phyloP scores from a whole-genome alignment of 2,329 filamentous ascomycete genomes.

The Dothidotthia symphoricarpi region DNA sequence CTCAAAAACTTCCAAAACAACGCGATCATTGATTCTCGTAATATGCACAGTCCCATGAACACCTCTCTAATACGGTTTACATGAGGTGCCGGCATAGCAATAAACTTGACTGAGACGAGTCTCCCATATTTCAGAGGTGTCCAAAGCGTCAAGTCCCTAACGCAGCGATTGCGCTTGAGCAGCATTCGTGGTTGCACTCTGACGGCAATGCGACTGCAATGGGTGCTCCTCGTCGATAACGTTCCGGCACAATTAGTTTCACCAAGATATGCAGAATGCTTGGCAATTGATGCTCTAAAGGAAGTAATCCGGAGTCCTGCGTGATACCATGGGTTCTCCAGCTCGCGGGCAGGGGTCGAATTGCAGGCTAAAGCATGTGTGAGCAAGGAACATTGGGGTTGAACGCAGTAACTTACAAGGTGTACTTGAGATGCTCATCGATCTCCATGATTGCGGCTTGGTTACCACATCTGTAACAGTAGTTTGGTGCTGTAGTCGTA shows the following conservation, averaged over 20 bases:
- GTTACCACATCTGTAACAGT: slow-evolving; percentile 98
- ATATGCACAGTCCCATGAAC: not conserved
- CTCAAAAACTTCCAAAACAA: not conserved
- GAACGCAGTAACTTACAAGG: slow-evolving; percentile 72
- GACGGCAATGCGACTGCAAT: not conserved
- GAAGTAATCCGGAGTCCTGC: slow-evolving; percentile 97
- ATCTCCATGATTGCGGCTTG: slow-evolving; percentile 99
- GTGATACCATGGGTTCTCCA: slow-evolving; percentile 96
- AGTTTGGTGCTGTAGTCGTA: slow-evolving; percentile 54
- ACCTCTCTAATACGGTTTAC: not conserved
- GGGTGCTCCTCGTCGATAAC: not conserved
- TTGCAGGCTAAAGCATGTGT: slow-evolving; percentile 71
- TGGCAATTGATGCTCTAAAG: slow-evolving; percentile 58
- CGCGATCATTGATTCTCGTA: not conserved
- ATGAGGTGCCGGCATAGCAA: slow-evolving; percentile 3
- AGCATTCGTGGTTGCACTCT: not conserved
- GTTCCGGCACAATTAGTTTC: slow-evolving; percentile 7
- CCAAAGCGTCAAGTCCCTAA: no score
- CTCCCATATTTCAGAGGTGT: no score
- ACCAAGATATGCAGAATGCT: slow-evolving; percentile 18
- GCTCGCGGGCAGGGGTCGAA: slow-evolving; percentile 97
- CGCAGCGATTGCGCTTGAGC: no score
- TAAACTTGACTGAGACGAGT: not conserved
- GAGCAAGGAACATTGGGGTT: slow-evolving; percentile 12
- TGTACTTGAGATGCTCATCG: slow-evolving; percentile 98